Base-by-base conservation (phyloP, 2,329 filamentous ascomycete genomes). In the Cladophialophora carrionii region DNA sequence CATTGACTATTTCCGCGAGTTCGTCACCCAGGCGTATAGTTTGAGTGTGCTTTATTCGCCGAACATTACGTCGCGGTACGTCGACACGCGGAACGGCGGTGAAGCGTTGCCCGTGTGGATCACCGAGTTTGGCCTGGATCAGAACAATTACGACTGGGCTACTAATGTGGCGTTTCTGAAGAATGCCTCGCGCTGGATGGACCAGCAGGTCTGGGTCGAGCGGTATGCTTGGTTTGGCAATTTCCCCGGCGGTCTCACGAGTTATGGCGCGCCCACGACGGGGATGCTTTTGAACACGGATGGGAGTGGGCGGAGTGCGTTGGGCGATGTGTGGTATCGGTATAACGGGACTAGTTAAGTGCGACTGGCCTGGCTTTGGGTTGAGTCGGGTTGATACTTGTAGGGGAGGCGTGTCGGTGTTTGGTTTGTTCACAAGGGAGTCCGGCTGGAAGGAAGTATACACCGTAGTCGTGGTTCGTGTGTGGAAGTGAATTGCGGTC, bases 61-160 rank as follows among this genome's bases (percentile, higher is more conserved):
- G 6, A 52, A 52, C 14, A 26, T 52, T 9, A 52, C 48, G 22
- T 52, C 48, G 12, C 14, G 9, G 48, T 52, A 22, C 20, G 48
- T 52, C 2, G 48, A 52, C 14, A 52, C 48, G 10, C 9, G 2
- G 9, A 14, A 6, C 6, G 48, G 48, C 3, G 48, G 22, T n/a
- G 68, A n/a, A n/a, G n/a, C 77, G 7, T 77, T 76, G 4, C 73
- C 77, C 53, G 72, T 81, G 67, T 81, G 79, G 79, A 67, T 81
- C 49, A 78, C 79, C 2, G 79, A 81, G 71, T 81, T 80, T 70
- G 87, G 83, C 26, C 82, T 85, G 60, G 77, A 59, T 31, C 24
- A 34, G 41, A 8, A 32, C 43, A 66, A 2, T 58, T 73, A 8
- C 46, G 24, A 80, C 26, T 74, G 81, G 68, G 75, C 81, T 66